Base-by-base conservation (phyloP, 805 yeast species). In the Metschnikowia baotianmanensis region DNA sequence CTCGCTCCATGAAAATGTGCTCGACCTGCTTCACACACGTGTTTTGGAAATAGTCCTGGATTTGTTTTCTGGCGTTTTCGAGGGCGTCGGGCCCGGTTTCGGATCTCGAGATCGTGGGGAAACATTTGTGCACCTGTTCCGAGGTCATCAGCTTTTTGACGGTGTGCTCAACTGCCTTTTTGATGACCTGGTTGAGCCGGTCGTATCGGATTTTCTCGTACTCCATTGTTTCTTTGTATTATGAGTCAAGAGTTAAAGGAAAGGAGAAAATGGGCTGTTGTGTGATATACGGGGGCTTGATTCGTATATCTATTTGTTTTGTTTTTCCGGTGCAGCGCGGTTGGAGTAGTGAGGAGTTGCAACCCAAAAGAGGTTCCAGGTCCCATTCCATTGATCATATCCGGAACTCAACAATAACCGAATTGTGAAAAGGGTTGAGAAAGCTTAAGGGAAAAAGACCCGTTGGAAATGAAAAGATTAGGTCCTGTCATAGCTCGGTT, bases 141-240 rank as follows among this genome's bases (percentile, higher is more conserved):
- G 69, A 59, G 18, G 72, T 67, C 28, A 78, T 62, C 30, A 78
- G 66, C 47, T 69, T 72, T 31, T 58, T 60, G 27, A 78, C 68
- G 2, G 80, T 70, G 50, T 76, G 80, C 20, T 74, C 73, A 20
- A 81, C 62, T 0, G 86, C 83, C 42, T 76, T 69, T 20, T 67
- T 62, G 38, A 77, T 70, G 5, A 79, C 78, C 40, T 73, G 68
- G 38, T 65, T 60, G 31, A 80, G 65, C 29, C 83, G 62, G 22
- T 69, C 66, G 46, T 62, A 78, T 31, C 86, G 61, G 8, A 80
- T 67, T 36, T 45, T 45, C 32, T 55, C 63, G 16, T 27, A 40
- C 28, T 34, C 39, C 43, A 35, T 34, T 18, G 4, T 35, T 12
- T 17, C 7, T 34, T 17, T 18, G 19, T 12, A 27, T 10, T 19